Conservation (phyloP, 441 rosid genomes). For the Erysimum cheiri region DNA sequence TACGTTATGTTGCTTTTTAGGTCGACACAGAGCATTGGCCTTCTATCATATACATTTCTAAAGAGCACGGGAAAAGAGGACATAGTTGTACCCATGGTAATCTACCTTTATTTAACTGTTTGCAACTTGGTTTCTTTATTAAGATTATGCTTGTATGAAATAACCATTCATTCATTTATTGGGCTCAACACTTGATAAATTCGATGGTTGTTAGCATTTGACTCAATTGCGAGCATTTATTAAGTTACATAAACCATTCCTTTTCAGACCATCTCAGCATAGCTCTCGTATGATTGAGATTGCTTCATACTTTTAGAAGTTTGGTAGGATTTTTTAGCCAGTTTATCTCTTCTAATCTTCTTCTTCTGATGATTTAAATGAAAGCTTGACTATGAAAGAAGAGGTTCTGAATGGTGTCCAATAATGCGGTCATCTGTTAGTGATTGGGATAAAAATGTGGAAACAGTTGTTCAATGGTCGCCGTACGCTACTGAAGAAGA, state of each 20-base stretch:
- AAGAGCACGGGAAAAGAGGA: conserved; percentile 94
- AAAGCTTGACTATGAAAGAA: conserved; percentile 82
- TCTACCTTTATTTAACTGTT: conserved; percentile 6
- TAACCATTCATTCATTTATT: background rate
- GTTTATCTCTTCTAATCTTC: conserved; percentile 36
- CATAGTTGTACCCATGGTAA: conserved; percentile 98
- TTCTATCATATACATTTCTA: conserved; percentile 88
- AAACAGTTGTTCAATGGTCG: conserved; percentile 81
- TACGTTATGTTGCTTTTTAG: conserved; percentile 52
- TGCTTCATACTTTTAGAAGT: background rate
- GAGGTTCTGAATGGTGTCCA: conserved; percentile 63
- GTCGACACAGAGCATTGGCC: conserved; percentile 86
- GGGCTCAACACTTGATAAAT: conserved; percentile 15
- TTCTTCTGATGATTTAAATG: conserved; percentile 41
- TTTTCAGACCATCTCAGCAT: background rate
- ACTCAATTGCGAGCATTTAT: background rate
- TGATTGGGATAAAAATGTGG: conserved; percentile 79
- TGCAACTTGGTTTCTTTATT: background rate
- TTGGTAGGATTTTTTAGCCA: background rate
- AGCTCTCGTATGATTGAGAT: background rate
- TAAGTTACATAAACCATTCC: background rate
- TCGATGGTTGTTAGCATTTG: background rate
- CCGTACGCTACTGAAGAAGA: conserved; percentile 78
- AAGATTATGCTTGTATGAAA: background rate
- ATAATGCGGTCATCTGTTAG: conserved; percentile 54